These are phyloP conservation scores for Coccomyxa subellipsoidea DNA, from an alignment of 163 green algal species.

Conservation along the genomic window DNA sequence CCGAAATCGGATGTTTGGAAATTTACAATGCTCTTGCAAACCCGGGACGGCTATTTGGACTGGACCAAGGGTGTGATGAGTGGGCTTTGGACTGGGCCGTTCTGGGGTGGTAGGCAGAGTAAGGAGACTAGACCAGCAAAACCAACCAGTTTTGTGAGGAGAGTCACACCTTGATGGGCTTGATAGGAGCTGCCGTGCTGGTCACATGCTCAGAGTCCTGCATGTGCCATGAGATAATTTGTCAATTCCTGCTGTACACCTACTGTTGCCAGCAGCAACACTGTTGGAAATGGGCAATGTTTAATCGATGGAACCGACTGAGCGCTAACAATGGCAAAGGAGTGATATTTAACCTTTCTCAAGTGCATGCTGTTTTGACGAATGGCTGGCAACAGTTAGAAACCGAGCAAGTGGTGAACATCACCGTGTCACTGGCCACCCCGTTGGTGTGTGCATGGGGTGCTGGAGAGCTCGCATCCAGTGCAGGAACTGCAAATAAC, in stretches of 20 bases:
- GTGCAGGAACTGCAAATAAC: background rate
- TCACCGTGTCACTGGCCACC: background rate
- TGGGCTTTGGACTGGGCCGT: background rate
- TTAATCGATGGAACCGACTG: too few species aligned
- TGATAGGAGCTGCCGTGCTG: background rate
- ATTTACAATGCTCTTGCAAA: background rate
- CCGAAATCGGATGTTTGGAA: background rate
- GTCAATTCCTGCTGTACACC: too few species aligned
- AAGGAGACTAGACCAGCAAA: background rate
- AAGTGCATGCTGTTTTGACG: background rate
- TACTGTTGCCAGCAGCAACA: too few species aligned
- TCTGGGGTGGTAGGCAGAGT: background rate
- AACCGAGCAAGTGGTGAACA: background rate
- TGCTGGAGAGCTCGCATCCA: background rate
- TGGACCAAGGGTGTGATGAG: background rate
- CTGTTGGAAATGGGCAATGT: too few species aligned
- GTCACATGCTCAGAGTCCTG: background rate
- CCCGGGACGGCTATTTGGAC: background rate
- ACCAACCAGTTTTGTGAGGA: background rate
- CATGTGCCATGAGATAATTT: too few species aligned
- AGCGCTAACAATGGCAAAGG: too few species aligned
- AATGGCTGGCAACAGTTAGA: background rate
- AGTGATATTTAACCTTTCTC: too few species aligned
- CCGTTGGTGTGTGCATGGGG: background rate
- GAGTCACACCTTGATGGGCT: background rate